Conservation (phyloP, 1,139 yeast species). For the Nakaseomyces bracarensis region DNA sequence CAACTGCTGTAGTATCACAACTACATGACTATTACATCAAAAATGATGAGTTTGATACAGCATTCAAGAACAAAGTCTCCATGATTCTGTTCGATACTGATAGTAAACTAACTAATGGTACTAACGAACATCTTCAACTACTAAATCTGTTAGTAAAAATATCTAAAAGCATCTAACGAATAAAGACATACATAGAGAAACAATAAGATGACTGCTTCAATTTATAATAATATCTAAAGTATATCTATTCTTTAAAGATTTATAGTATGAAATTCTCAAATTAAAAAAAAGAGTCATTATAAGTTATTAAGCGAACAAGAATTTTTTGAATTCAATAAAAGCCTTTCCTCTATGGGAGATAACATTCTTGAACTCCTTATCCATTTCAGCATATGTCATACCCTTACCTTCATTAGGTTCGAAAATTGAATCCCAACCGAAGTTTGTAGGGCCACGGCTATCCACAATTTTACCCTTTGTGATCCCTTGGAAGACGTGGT, state of each 20-base stretch:
- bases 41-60: slow-evolving; percentile 46
- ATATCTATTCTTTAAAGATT: too few relatives aligned
- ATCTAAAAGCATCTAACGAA: slow-evolving; percentile 37
- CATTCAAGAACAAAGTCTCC: slow-evolving; percentile 58
- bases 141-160: slow-evolving; percentile 60
- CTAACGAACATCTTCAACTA: slow-evolving; percentile 83
- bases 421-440: slow-evolving; percentile 94
- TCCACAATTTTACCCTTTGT: slow-evolving; percentile 74
- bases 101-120: slow-evolving; percentile 67
- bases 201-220: too few relatives aligned
- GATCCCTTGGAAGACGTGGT: slow-evolving; percentile 72
- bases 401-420: slow-evolving; percentile 48
- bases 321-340: slow-evolving; percentile 58
- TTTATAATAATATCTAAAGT: slow-evolving; percentile 5
- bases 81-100: slow-evolving; percentile 67
- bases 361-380: slow-evolving; percentile 59
- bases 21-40: slow-evolving; percentile 65
- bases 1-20: slow-evolving; percentile 68
- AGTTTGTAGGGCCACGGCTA: slow-evolving; percentile 63
- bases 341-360: slow-evolving; percentile 88
- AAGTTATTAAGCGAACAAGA: slow-evolving; percentile 32
- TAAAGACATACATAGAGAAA: background rate
- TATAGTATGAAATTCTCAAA: too few relatives aligned
- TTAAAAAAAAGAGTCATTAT: too few relatives aligned
- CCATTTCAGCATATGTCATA: slow-evolving; percentile 90